Evolutionary conservation across 1,284 basidiomycete species (phyloP), one percentile per base, ranked within the genome.

Genomic region (Ustilago shanxiensis): DNA sequence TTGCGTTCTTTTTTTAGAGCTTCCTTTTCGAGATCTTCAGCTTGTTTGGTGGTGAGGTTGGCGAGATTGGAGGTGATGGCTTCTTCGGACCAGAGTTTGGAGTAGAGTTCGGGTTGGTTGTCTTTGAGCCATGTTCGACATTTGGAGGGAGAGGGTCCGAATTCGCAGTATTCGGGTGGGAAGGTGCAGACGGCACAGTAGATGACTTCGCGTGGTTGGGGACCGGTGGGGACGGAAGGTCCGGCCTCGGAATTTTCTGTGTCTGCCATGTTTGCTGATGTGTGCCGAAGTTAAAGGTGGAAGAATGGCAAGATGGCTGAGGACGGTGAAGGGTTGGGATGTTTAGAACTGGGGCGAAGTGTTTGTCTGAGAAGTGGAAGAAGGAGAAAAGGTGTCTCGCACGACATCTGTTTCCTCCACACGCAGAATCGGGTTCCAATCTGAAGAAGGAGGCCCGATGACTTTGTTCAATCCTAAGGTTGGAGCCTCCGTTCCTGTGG

Each of bases 161-260:
- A 85, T 55, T 83, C 82, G 72, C 84, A 85, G 74, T 85, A 85
- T 60, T 85, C 84, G 57, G 83, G 83, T 0, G 84, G 84, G 54
- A 83, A 83, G 50, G 84, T 80, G 74, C 81, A 84, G n/a, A 84
- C 66, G 13, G 77, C 72, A 49, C 82, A 84, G 72, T 84, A 84
- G 52, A 78, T 41, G 35, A 79, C 70, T 26, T 64, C 52, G 37
- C 80, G 71, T 20, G 79, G 73, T 16, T 75, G 73, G 5, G 75
- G 70, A 2, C 70, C 70, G 50, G 66, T 56, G 20, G 67, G 60
- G 9, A 60, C 73, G 5, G 74, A 77, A 5, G 74, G 74, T 14
- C 74, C 74, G 10, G 74, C 74, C 60, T 77, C 74, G 47, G 60
- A 16, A n/a, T 4, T 28, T 54, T 73, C 64, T 10, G 55, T 24